Evolutionary conservation across 179 eudicot species (phyloP).

Genomic region (Patellifolia procumbens): DNA sequence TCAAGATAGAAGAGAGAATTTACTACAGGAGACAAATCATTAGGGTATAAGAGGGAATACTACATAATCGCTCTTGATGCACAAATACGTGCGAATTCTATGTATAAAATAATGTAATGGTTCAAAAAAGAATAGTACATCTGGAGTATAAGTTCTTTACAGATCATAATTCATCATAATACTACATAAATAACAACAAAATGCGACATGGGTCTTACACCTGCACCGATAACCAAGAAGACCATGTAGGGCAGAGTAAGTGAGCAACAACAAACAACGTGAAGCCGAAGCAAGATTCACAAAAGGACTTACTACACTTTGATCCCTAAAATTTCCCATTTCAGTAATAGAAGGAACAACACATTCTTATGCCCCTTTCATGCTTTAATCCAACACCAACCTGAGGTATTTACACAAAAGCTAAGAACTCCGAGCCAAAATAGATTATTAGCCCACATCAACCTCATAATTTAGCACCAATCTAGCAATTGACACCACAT

Average conservation of each 20-base stretch:
- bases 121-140: slow-evolving; percentile 24
- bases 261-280: background rate
- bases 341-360: slow-evolving; percentile 9
- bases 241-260: background rate
- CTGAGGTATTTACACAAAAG: slow-evolving; percentile 27
- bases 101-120: slow-evolving; percentile 25
- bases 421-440: slow-evolving; percentile 3
- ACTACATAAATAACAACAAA: slow-evolving; percentile 28
- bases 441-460: background rate
- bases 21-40: too few relatives aligned
- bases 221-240: background rate
- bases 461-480: background rate
- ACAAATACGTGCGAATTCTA: slow-evolving; percentile 21
- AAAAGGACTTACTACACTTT: background rate
- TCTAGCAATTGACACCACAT: slow-evolving; percentile 71
- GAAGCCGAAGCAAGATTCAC: slow-evolving; percentile 11
- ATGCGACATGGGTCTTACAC: slow-evolving; percentile 19
- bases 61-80: background rate
- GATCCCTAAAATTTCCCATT: background rate
- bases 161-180: slow-evolving; percentile 20
- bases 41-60: too few relatives aligned
- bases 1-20: too few relatives aligned
- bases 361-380: background rate
- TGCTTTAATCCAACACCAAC: background rate
- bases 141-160: slow-evolving; percentile 18